Conservation (phyloP, 2,329 filamentous ascomycete genomes). For the Alternaria dauci region DNA sequence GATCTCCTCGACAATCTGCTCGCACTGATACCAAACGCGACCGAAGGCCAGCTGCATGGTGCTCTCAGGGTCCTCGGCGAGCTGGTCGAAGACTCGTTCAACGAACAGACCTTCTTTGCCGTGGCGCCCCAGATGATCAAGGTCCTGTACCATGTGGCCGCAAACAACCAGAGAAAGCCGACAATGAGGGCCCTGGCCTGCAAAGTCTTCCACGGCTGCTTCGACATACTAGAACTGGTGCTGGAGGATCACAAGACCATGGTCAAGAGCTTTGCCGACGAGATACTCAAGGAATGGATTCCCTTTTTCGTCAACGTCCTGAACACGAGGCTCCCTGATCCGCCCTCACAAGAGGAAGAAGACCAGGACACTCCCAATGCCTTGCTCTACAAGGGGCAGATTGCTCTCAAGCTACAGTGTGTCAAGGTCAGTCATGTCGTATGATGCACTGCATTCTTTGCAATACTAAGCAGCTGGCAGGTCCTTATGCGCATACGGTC, state of each 20-base stretch:
- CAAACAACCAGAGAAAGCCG: slow-evolving; percentile 76
- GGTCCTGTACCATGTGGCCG: slow-evolving; percentile 81
- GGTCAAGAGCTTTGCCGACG: slow-evolving; percentile 88
- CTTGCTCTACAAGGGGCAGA: slow-evolving; percentile 78
- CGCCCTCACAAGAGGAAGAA: slow-evolving; percentile 66
- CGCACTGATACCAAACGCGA: slow-evolving; percentile 76
- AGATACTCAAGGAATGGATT: slow-evolving; percentile 83
- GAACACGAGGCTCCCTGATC: slow-evolving; percentile 73
- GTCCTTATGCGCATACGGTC: slow-evolving; percentile 87
- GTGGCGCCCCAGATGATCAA: slow-evolving; percentile 87
- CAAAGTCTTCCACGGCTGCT: slow-evolving; percentile 87
- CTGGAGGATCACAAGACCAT: slow-evolving; percentile 89
- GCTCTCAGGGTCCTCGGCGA: slow-evolving; percentile 87
- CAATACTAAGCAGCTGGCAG: slow-evolving; percentile 52
- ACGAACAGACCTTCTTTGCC: slow-evolving; percentile 92
- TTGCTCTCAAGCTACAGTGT: slow-evolving; percentile 91
- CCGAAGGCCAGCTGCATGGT: slow-evolving; percentile 84
- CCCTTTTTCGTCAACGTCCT: slow-evolving; percentile 86
- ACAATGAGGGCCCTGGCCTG: slow-evolving; percentile 84
- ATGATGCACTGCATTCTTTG: not conserved
- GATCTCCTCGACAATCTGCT: slow-evolving; percentile 82
- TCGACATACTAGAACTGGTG: slow-evolving; percentile 96
- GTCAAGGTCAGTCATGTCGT: slow-evolving; percentile 67
- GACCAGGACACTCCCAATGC: slow-evolving; percentile 63
- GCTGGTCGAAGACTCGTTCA: slow-evolving; percentile 91